Conservation (phyloP, 257 asterid genomes). For the Verbascum thapsus region DNA sequence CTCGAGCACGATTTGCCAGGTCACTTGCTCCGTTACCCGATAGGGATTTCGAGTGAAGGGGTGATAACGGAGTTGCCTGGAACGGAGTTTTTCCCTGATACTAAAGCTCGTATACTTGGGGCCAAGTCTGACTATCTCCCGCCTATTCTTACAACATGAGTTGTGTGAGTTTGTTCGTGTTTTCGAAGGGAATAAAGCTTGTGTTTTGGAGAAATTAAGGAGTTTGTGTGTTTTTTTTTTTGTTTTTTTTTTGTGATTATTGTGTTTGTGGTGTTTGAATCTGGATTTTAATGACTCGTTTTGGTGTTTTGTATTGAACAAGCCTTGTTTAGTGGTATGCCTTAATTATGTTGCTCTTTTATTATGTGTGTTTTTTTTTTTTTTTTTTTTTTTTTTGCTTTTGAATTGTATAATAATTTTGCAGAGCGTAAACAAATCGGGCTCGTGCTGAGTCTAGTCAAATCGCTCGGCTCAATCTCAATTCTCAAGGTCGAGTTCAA, state of each 20-base stretch:
- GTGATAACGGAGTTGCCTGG: conserved; percentile 78
- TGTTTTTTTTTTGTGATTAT: conserved; percentile 14
- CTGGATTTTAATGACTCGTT: conserved; percentile 18
- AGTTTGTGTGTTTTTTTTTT: not conserved
- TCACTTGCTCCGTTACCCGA: conserved; percentile 91
- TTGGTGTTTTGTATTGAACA: not conserved
- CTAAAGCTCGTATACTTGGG: conserved; percentile 85
- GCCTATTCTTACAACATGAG: conserved; percentile 83
- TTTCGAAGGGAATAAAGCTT: not conserved
- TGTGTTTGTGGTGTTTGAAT: conserved; percentile 24
- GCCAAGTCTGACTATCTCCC: conserved; percentile 83
- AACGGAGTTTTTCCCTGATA: conserved; percentile 85
- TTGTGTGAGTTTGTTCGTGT: not conserved
- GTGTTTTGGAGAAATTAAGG: conserved; percentile 22
- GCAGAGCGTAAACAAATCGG: too few relatives aligned
- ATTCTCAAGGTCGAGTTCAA: too few relatives aligned
- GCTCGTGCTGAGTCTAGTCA: too few relatives aligned
- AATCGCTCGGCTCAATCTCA: too few relatives aligned
- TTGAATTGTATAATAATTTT: not conserved
- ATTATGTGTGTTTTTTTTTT: not conserved
- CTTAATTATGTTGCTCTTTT: conserved; percentile 6
- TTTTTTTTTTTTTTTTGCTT: too few relatives aligned
- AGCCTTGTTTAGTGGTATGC: conserved; percentile 9
- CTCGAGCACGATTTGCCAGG: conserved; percentile 82
- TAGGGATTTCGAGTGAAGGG: conserved; percentile 70